phyloP scores from a whole-genome alignment of 805 yeast species.

The Maudiozyma bulderi region DNA sequence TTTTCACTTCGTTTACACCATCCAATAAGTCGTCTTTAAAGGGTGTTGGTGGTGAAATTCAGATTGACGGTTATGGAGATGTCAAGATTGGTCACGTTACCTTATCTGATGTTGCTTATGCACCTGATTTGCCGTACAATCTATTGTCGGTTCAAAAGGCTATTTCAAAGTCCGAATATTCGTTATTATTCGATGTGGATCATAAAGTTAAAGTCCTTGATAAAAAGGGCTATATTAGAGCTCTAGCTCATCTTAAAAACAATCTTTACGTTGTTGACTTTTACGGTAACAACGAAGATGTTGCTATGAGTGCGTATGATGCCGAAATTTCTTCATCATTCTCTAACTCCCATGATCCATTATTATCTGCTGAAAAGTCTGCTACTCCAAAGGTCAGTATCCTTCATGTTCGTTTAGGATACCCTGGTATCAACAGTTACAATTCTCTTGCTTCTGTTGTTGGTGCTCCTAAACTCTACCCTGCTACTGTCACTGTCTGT shows the following conservation, averaged over 20 bases:
- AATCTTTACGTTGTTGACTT: neutral
- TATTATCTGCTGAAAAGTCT: neutral
- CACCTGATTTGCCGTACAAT: conserved; percentile 1
- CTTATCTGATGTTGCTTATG: neutral
- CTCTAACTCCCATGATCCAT: neutral
- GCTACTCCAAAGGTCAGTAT: neutral
- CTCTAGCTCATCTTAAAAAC: conserved; percentile 27
- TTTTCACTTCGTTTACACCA: neutral
- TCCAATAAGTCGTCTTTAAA: neutral
- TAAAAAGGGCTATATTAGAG: too few species aligned
- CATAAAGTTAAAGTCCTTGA: too few species aligned
- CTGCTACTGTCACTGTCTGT: neutral
- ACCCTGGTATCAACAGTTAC: neutral
- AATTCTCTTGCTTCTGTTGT: neutral
- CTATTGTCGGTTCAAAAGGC: neutral
- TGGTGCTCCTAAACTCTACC: neutral
- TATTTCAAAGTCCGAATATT: too few species aligned
- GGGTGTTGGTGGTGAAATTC: conserved; percentile 1
- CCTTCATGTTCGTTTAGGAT: conserved; percentile 1
- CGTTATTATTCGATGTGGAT: too few species aligned
- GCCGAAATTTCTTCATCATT: neutral
- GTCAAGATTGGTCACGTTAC: neutral
- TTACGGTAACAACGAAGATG: neutral
- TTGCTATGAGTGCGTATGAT: neutral
- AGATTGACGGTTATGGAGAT: neutral